Conservation (phyloP, 2,329 filamentous ascomycete species). For the Ambrosiella beaveri region DNA sequence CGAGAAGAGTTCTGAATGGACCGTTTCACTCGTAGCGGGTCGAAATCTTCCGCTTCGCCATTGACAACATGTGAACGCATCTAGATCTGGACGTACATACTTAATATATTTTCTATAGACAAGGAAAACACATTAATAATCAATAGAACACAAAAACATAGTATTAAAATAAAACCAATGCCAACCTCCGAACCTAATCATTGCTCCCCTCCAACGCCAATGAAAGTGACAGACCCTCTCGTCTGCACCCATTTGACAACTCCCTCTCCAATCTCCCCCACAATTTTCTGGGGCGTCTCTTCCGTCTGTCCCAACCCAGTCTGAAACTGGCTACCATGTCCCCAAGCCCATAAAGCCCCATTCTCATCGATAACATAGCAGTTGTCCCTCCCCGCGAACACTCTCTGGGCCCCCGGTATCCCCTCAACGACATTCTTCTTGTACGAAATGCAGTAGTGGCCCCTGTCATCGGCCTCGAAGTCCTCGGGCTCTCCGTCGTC, state of each 20-base stretch:
- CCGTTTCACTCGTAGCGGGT: no score
- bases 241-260: conserved; percentile 9
- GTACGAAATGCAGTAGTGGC: conserved; percentile 6
- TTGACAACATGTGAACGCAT: no score
- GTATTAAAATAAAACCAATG: no score
- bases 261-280: neutral
- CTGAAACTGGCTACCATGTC: conserved; percentile 9
- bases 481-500: neutral
- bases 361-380: conserved; percentile 8
- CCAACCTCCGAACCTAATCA: no score
- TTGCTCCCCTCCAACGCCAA: conserved; percentile 1
- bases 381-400: conserved; percentile 9
- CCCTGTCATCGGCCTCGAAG: conserved; percentile 2
- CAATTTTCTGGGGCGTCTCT: conserved; percentile 3
- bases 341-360: conserved; percentile 10
- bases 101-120: no score
- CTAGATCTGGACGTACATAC: no score
- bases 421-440: conserved; percentile 4
- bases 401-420: neutral
- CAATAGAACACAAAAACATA: no score
- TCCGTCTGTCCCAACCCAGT: conserved; percentile 6
- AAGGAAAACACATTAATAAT: no score
- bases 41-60: no score
- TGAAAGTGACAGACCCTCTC: conserved; percentile 9
- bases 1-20: no score